Evolutionary conservation across 2,329 filamentous ascomycete genomes (phyloP), one percentile per base, ranked within the genome.

Genomic region (Monilinia vaccinii-corymbosi): DNA sequence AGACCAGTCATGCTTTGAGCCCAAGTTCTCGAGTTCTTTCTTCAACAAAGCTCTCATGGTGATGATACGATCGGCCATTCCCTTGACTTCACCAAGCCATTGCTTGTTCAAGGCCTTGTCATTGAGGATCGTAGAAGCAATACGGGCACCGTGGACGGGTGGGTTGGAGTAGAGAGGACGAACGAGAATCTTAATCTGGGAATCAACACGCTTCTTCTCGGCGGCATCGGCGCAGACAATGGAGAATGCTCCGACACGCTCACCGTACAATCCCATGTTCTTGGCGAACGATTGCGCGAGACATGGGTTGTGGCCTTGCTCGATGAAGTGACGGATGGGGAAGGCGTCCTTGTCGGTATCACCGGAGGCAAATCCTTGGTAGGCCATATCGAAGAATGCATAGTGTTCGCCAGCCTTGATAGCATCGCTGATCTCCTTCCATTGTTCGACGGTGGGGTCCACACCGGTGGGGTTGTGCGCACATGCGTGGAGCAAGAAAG

Each of bases 201-300:
- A 96, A 75, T 97, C 93, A 71, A 99, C 85, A 66, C 91, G 90
- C 81, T 92, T 92, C 84, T 91, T 93, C 83, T 97, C 93, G 68
- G 92, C 92, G 65, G 86, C 81, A 46, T 89, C 87, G 68, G 86
- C 87, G 73, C 87, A 89, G 70, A 97, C 88, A 68, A 97, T 82
- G 69, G 91, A 96, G 83, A 99, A 97, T 66, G 92, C 92, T 72
- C 94, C 94, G 63, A 96, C 91, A 78, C 94, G 93, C 82, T 99
- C 94, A 73, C 94, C 94, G 74, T 99, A 97, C 64, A 99, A 89
- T 78, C 94, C 94, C 93, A 99, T 97, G 84, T 99, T 99, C 88
- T 97, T 97, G 75, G 93, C 93, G 76, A 97, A 97, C 58, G 89
- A 94, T 80, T 97, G 93, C 71, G 89, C 87, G 65, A 97, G 85